Percentiles rank a stretch among this genome's conserved stretches.
phyloP scores from a whole-genome alignment of 805 yeast genomes.

The Candida easanensis region DNA sequence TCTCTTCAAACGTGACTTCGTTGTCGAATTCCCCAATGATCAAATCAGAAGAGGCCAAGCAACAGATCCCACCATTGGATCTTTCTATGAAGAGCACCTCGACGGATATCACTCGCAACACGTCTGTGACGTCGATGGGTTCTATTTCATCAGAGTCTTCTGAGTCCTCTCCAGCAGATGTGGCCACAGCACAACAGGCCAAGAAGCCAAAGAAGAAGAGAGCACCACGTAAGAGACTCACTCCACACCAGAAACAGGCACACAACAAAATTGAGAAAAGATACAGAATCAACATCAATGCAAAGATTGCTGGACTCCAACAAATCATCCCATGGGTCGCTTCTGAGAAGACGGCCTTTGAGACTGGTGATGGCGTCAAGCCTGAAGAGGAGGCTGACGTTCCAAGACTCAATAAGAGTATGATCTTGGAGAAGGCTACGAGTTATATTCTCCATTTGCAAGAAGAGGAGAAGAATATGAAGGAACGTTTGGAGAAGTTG shows the following conservation, averaged over 20 bases:
- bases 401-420: constrained; percentile 57
- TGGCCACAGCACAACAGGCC: constrained; percentile 8
- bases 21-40: constrained; percentile 30
- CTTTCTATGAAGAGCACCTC: constrained; percentile 8
- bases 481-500: constrained; percentile 30
- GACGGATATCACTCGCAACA: constrained; percentile 11
- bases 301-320: constrained; percentile 66
- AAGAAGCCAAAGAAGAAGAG: constrained; percentile 39
- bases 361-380: constrained; percentile 31
- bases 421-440: constrained; percentile 67
- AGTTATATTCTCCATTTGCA: constrained; percentile 55
- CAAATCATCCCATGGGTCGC: constrained; percentile 68
- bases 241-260: constrained; percentile 62
- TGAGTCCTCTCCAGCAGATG: constrained; percentile 1
- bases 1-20: constrained; percentile 27
- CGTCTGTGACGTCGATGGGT: constrained; percentile 15
- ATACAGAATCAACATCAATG: constrained; percentile 68
- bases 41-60: constrained; percentile 24
- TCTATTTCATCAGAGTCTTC: constrained; percentile 10
- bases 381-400: constrained; percentile 18
- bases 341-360: constrained; percentile 60
- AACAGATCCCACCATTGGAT: neutral
- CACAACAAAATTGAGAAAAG: constrained; percentile 73
- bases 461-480: constrained; percentile 41
- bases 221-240: constrained; percentile 53